These are phyloP conservation scores for Dactylella cylindrospora DNA, from an alignment of 2,329 filamentous ascomycete genomes.

Conservation along the genomic window DNA sequence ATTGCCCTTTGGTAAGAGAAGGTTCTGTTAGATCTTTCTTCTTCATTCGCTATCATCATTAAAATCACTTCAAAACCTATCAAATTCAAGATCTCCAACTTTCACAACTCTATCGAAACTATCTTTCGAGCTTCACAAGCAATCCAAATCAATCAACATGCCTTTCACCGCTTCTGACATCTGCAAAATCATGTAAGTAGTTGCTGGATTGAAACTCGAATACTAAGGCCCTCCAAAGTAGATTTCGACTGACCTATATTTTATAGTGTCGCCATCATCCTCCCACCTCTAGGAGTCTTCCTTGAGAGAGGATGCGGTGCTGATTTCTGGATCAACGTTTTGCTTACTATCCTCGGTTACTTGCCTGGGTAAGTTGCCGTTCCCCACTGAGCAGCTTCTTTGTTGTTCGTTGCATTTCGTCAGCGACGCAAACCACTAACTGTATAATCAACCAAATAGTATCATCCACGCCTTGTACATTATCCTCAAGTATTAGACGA, in stretches of 20 bases:
- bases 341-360: constrained; percentile 75
- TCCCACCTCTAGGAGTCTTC: constrained; percentile 89
- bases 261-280: constrained; percentile 77
- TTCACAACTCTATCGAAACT: constrained; percentile 14
- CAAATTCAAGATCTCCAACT: constrained; percentile 3
- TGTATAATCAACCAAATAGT: constrained; percentile 54
- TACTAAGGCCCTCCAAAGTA: background rate
- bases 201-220: background rate
- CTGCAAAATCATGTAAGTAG: constrained; percentile 64
- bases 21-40: no score
- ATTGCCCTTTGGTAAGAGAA: no score
- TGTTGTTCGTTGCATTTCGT: background rate
- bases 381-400: background rate
- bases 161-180: constrained; percentile 69
- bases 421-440: constrained; percentile 4
- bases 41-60: no score
- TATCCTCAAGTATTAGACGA: constrained; percentile 46
- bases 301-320: constrained; percentile 86
- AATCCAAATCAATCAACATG: constrained; percentile 51
- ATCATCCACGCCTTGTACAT: constrained; percentile 88
- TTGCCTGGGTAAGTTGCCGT: constrained; percentile 33
- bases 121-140: constrained; percentile 15
- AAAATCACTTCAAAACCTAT: constrained; percentile 13
- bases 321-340: constrained; percentile 89
- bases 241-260: constrained; percentile 54